phyloP scores from a whole-genome alignment of 1,284 basidiomycete genomes.

The Ceratobasidium sp. region DNA sequence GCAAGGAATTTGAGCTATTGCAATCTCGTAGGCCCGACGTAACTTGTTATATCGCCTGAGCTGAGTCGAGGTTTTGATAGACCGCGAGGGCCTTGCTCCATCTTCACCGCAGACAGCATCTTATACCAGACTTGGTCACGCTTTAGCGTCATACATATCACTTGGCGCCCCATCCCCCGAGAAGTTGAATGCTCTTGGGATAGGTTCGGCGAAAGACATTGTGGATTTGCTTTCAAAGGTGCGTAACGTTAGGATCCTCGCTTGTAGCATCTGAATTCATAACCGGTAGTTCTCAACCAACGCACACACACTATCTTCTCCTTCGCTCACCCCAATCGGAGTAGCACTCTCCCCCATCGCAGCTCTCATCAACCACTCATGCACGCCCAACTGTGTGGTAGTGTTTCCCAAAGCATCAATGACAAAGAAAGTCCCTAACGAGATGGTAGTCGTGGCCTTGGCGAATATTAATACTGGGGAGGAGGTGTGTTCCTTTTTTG shows the following conservation, averaged over 20 bases:
- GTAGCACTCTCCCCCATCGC: conserved; percentile 79
- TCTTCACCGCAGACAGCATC: conserved; percentile 59
- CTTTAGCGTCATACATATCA: conserved; percentile 63
- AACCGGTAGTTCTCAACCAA: conserved; percentile 92
- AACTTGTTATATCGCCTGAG: neutral
- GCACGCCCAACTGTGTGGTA: conserved; percentile 87
- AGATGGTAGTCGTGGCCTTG: conserved; percentile 78
- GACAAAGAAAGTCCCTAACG: conserved; percentile 50
- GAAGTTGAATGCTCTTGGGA: conserved; percentile 66
- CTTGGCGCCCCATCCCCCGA: conserved; percentile 66
- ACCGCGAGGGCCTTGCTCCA: conserved; percentile 62
- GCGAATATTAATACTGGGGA: conserved; percentile 70
- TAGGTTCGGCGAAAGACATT: conserved; percentile 68
- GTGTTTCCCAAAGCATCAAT: conserved; percentile 76
- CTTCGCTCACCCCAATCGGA: conserved; percentile 80
- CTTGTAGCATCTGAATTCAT: conserved; percentile 2
- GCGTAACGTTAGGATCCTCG: conserved; percentile 47
- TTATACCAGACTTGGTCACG: conserved; percentile 74
- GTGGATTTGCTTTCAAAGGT: conserved; percentile 78
- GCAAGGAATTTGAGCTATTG: conserved; percentile 71
- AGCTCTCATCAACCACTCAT: conserved; percentile 92
- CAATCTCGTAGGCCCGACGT: conserved; percentile 71
- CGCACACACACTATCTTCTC: conserved; percentile 84
- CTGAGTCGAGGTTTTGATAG: conserved; percentile 51
- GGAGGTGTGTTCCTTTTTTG: conserved; percentile 63